Base-by-base conservation (phyloP, 2,329 filamentous ascomycete genomes). In the Cucurbitaria berberidis region DNA sequence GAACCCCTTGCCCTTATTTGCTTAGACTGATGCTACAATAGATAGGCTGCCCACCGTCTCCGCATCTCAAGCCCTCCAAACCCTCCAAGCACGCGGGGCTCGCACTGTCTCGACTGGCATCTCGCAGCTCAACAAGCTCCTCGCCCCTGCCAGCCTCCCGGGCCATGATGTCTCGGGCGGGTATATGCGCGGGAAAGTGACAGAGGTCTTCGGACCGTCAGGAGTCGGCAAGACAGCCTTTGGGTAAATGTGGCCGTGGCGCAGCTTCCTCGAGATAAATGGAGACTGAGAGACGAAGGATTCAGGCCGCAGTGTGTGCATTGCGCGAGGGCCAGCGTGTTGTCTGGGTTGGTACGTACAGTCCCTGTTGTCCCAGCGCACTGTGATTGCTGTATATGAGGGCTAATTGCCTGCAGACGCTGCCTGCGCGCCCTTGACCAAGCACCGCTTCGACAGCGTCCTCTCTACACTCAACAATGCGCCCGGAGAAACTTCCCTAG, bases 161-260 rank as follows among this genome's bases (percentile, higher is more conserved):
- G 64, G 67, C 53, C 64, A 66, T 24, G 38, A 56, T 47, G 51
- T 60, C 29, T 41, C 59, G 35, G 65, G 67, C 48, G 92, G 91
- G 3, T 80, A 96, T 42, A 83, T 83, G 55, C 85, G 87, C 51
- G 91, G 92, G 13, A 89, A 91, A 72, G 82, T 96, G 36, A 90
- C 89, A 3, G 93, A 98, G 74, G 78, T 96, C 44, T 96, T 90
- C 84, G 93, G 93, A 0, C 91, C 93, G 10, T 89, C 91, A 8
- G 93, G 92, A 1, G 85, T 85, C 22, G 93, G 93, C 26, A 97
- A 96, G 80, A 96, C 91, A 3, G 82, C 88, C 11, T 79, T 97
- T 63, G 89, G 88, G 89, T 93, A 80, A 77, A 85, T 77, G 42
- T 53, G 49, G 49, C 57, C 45, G 51, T 45, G 47, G 53, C 34